Evolutionary conservation across 179 eudicot genomes (phyloP).

Genomic region (Monotropa hypopitys): DNA sequence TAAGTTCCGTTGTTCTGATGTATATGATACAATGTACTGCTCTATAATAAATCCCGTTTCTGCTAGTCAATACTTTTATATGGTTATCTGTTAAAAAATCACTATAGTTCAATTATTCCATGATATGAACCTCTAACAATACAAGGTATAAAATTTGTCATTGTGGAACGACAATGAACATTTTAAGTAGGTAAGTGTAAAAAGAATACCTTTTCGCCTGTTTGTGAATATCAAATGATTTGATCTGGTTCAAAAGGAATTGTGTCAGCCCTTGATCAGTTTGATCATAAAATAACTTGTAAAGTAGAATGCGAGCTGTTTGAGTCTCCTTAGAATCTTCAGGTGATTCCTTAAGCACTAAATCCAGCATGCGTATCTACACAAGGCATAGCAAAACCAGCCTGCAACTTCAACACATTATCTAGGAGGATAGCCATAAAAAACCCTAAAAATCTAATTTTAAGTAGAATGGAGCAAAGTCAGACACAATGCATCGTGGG

Average conservation of each 20-base stretch:
- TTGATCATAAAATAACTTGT: slow-evolving; percentile 96
- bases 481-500: neutral
- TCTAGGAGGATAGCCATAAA: neutral
- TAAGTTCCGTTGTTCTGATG: too few relatives aligned
- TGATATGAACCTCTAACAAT: neutral
- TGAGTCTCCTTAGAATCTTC: slow-evolving; percentile 77
- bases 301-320: slow-evolving; percentile 75
- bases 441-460: neutral
- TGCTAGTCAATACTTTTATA: neutral
- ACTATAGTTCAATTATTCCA: neutral
- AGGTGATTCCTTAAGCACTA: slow-evolving; percentile 75
- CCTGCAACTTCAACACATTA: neutral
- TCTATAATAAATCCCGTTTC: neutral
- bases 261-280: slow-evolving; percentile 96
- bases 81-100: too few relatives aligned
- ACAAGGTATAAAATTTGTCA: neutral
- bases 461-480: neutral
- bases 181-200: neutral
- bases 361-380: slow-evolving; percentile 86
- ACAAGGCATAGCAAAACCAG: slow-evolving; percentile 1
- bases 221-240: slow-evolving; percentile 74
- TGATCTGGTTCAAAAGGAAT: slow-evolving; percentile 66
- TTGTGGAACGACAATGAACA: neutral
- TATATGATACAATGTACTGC: too few relatives aligned
- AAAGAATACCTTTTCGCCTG: slow-evolving; percentile 71